Conservation (phyloP, 352 stramenopile species). For the Pythium volutum region DNA sequence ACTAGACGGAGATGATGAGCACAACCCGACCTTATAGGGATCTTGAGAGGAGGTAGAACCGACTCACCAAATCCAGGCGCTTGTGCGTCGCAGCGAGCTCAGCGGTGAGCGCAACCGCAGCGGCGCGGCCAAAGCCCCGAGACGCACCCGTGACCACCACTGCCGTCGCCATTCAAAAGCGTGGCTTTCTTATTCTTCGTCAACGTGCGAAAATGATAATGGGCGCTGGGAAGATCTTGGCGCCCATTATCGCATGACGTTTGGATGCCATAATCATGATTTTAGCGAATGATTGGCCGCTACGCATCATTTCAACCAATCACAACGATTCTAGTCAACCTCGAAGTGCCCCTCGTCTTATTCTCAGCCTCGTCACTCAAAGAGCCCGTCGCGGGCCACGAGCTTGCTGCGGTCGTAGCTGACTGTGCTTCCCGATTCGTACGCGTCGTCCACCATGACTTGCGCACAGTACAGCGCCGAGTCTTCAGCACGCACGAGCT, state of each 20-base stretch:
- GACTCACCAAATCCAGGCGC: slow-evolving; percentile 9
- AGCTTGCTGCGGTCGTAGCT: slow-evolving; percentile 13
- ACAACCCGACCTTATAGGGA: no score
- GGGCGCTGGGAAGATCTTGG: neutral
- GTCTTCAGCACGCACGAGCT: slow-evolving; percentile 11
- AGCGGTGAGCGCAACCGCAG: neutral
- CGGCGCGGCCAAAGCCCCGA: slow-evolving; percentile 62
- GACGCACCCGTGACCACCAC: slow-evolving; percentile 82
- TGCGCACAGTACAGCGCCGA: slow-evolving; percentile 13
- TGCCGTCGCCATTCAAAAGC: slow-evolving; percentile 31
- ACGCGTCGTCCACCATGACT: neutral
- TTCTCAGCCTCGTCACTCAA: no score
- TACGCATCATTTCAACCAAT: neutral
- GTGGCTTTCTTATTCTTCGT: neutral
- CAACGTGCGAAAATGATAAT: no score
- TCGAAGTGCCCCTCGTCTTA: no score
- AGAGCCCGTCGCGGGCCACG: no score
- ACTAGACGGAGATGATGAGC: neutral
- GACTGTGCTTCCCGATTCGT: slow-evolving; percentile 10
- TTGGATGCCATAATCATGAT: no score
- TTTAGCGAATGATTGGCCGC: neutral
- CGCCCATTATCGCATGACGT: neutral
- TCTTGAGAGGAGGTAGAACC: no score
- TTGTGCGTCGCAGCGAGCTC: slow-evolving; percentile 5
- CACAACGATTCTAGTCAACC: neutral